These are phyloP conservation scores for Trichosporon asahii DNA, from an alignment of 1,284 basidiomycete genomes.

Conservation along the genomic window DNA sequence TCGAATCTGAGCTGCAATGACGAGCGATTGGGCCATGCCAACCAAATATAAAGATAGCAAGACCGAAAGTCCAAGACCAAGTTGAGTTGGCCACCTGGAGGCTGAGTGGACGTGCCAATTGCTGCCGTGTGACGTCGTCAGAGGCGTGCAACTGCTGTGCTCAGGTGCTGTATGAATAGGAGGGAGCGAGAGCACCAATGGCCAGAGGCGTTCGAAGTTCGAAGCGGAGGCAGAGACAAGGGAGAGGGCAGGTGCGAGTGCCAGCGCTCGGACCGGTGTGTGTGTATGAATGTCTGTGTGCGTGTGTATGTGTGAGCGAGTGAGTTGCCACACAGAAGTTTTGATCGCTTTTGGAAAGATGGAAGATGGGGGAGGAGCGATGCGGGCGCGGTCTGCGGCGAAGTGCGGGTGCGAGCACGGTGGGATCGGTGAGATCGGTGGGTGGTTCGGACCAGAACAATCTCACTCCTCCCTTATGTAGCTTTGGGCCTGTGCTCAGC, in stretches of 20 bases:
- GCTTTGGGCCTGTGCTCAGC: neutral
- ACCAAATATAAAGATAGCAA: neutral
- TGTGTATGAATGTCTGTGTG: neutral
- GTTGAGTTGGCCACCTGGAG: slow-evolving; percentile 4
- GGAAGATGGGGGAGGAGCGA: neutral
- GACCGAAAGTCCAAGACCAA: slow-evolving; percentile 1
- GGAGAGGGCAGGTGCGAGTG: neutral
- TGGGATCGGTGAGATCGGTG: neutral
- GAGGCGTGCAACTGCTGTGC: neutral
- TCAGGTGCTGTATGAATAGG: neutral
- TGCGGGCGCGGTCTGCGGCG: neutral
- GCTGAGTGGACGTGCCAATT: neutral
- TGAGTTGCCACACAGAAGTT: neutral
- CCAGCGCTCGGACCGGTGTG: slow-evolving; percentile 5
- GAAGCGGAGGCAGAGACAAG: neutral
- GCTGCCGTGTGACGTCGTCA: slow-evolving; percentile 4
- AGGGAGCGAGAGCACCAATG: neutral
- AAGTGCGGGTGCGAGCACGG: neutral
- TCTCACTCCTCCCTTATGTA: neutral
- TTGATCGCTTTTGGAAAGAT: slow-evolving; percentile 1
- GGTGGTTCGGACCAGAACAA: neutral
- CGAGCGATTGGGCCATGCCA: slow-evolving; percentile 6
- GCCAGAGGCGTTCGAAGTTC: neutral
- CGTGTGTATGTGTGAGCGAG: neutral
- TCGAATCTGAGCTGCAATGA: neutral